Conservation (phyloP, 176 grass and related monocot genomes). For the Carex parvula region DNA sequence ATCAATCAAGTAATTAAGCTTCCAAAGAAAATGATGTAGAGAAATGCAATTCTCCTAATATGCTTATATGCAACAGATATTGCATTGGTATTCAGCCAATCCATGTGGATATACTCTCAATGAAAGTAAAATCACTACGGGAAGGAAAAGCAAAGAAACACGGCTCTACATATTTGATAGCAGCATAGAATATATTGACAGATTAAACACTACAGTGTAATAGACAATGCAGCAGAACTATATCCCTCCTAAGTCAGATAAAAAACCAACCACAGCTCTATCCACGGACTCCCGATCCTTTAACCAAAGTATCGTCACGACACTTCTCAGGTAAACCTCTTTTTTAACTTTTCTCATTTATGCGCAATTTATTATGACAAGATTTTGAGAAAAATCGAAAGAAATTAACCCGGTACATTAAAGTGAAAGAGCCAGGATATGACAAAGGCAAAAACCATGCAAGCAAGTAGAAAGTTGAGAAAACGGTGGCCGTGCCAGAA, state of each 20-base stretch:
- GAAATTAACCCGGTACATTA: slow-evolving; percentile 61
- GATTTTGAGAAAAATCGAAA: neutral
- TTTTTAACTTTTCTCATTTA: neutral
- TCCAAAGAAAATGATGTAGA: neutral
- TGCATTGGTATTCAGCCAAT: neutral
- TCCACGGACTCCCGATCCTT: neutral
- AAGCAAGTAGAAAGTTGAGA: slow-evolving; percentile 93
- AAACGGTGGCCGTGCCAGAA: slow-evolving; percentile 95
- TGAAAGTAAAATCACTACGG: neutral
- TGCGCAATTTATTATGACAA: slow-evolving; percentile 1
- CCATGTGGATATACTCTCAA: neutral
- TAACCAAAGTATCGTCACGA: neutral
- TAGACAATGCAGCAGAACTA: neutral
- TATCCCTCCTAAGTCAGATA: slow-evolving; percentile 1
- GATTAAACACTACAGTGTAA: neutral
- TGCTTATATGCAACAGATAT: neutral
- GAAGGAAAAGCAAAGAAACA: neutral
- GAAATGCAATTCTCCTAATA: neutral
- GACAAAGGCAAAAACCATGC: slow-evolving; percentile 93
- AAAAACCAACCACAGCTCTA: neutral
- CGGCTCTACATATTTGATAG: neutral
- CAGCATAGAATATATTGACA: neutral
- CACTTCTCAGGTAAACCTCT: neutral
- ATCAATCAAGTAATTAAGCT: neutral
- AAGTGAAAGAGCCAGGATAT: slow-evolving; percentile 99